Percentiles rank a stretch among this genome's conserved stretches.
Conservation (phyloP, 2,329 filamentous ascomycete genomes). For the Stachybotrys chlorohalonatus region DNA sequence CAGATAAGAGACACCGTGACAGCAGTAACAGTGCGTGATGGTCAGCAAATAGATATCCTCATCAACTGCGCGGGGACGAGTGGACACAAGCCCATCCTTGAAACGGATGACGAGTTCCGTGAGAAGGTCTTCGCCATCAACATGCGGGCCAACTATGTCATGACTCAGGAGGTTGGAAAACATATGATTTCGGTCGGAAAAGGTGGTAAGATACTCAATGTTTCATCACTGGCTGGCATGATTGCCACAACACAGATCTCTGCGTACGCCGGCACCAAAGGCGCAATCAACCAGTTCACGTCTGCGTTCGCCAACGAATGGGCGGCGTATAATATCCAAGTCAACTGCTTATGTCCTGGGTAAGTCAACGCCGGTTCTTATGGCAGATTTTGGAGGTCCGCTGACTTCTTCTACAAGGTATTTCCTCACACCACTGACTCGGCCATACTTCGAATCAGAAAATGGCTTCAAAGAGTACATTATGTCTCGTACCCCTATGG, state of each 20-base stretch:
- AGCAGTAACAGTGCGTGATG: not conserved
- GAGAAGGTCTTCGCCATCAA: slow-evolving; percentile 3
- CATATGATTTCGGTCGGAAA: slow-evolving; percentile 3
- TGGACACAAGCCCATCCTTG: slow-evolving; percentile 2
- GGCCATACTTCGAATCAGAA: not conserved
- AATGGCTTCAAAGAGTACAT: slow-evolving; percentile 1
- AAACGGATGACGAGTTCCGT: slow-evolving; percentile 3
- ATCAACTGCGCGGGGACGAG: slow-evolving; percentile 3
- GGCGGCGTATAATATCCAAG: slow-evolving; percentile 1
- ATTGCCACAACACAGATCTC: slow-evolving; percentile 1
- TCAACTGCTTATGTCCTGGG: slow-evolving; percentile 3
- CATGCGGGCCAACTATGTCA: slow-evolving; percentile 3
- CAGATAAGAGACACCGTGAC: not conserved
- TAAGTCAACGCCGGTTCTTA: not conserved
- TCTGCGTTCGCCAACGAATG: slow-evolving; percentile 3
- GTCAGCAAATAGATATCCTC: not conserved
- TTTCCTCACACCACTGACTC: not conserved
- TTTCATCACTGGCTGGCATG: slow-evolving; percentile 1
- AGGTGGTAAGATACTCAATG: slow-evolving; percentile 4
- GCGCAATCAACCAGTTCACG: slow-evolving; percentile 2
- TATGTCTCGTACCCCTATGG: slow-evolving; percentile 1
- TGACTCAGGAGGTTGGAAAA: slow-evolving; percentile 4
- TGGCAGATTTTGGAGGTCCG: not conserved
- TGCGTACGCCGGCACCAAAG: slow-evolving; percentile 1
- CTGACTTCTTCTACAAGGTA: not conserved